phyloP scores from a whole-genome alignment of 2,329 filamentous ascomycete genomes.

The Massarina eburnea region DNA sequence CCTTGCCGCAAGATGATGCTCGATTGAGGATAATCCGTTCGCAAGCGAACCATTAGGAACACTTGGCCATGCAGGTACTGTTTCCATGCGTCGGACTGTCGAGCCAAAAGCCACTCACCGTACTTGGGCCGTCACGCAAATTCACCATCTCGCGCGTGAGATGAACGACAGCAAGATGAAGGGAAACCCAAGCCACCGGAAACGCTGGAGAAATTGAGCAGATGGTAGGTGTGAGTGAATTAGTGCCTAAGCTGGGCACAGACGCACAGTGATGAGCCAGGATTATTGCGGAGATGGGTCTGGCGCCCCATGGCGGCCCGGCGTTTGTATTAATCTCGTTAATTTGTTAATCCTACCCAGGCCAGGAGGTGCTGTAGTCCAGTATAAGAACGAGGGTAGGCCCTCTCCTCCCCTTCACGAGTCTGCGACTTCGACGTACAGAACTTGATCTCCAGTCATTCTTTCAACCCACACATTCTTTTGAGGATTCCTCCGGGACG shows the following conservation, averaged over 20 bases:
- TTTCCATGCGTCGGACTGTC: background rate
- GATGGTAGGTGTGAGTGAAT: background rate
- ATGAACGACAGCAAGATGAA: background rate
- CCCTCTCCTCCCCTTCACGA: slow-evolving; percentile 23
- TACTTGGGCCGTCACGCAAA: background rate
- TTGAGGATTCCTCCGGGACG: slow-evolving; percentile 26
- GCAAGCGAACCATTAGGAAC: background rate
- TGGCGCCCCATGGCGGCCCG: slow-evolving; percentile 1
- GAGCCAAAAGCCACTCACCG: background rate
- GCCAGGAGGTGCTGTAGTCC: slow-evolving; percentile 1
- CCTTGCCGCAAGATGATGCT: background rate
- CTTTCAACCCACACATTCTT: slow-evolving; percentile 20
- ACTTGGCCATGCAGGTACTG: background rate
- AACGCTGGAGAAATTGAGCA: background rate
- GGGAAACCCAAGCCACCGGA: background rate
- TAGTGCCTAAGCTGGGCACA: background rate
- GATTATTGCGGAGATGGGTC: slow-evolving; percentile 6
- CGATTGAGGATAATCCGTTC: too few species aligned
- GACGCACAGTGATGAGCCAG: slow-evolving; percentile 1
- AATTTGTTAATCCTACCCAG: background rate
- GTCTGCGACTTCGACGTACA: slow-evolving; percentile 40
- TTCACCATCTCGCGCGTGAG: background rate
- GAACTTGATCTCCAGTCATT: slow-evolving; percentile 22
- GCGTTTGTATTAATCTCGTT: slow-evolving; percentile 4
- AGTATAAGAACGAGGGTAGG: slow-evolving; percentile 6